Conservation (phyloP, 2,329 filamentous ascomycete genomes). For the Cercospora brassicicola region DNA sequence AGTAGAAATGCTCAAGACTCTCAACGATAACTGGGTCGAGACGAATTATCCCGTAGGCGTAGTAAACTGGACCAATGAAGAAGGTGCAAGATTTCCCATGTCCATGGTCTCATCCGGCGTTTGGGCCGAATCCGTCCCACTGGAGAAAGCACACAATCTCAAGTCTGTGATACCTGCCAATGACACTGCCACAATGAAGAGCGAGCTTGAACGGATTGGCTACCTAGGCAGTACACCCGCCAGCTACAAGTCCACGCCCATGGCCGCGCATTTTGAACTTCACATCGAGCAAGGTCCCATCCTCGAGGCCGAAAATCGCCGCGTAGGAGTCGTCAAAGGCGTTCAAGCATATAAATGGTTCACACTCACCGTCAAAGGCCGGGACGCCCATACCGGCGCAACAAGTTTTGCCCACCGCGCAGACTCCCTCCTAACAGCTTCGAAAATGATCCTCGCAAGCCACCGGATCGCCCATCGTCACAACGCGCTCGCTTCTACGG, state of each 20-base stretch:
- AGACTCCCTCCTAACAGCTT: constrained; percentile 67
- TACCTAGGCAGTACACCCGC: constrained; percentile 63
- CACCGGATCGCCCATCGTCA: constrained; percentile 62
- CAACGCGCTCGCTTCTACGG: constrained; percentile 66
- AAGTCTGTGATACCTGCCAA: constrained; percentile 59
- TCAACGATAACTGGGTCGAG: constrained; percentile 66
- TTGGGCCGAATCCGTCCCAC: constrained; percentile 68
- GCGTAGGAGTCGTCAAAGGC: constrained; percentile 69
- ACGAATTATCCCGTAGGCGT: constrained; percentile 72
- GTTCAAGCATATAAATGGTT: constrained; percentile 77
- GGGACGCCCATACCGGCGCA: constrained; percentile 73
- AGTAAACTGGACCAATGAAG: constrained; percentile 81
- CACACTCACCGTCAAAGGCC: constrained; percentile 64
- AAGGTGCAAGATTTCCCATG: constrained; percentile 75
- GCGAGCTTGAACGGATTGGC: constrained; percentile 69
- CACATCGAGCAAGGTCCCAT: constrained; percentile 84
- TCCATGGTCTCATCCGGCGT: constrained; percentile 74
- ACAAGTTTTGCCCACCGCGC: constrained; percentile 66
- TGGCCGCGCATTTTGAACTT: constrained; percentile 78
- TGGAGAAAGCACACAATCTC: constrained; percentile 62
- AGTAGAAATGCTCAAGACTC: constrained; percentile 67
- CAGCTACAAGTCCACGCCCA: constrained; percentile 60
- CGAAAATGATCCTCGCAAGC: constrained; percentile 66
- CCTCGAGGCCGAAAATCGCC: constrained; percentile 63
- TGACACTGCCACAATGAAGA: constrained; percentile 62